Evolutionary conservation across 148 eudicot genomes (phyloP), one percentile per base, ranked within the genome.

Genomic region (Vaccinium darrowii): DNA sequence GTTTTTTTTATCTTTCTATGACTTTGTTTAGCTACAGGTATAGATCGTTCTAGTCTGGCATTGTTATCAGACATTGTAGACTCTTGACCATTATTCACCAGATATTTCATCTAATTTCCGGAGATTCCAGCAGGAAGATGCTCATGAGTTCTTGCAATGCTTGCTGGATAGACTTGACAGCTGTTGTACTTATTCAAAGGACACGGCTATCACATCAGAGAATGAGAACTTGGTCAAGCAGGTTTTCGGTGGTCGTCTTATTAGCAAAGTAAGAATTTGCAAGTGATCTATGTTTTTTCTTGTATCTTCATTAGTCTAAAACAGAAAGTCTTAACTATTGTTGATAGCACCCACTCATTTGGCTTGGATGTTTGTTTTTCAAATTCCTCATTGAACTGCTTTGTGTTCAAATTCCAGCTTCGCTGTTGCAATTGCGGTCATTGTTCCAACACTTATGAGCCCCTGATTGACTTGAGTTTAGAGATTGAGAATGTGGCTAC

Each of bases 51-150:
- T 75, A 47, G 49, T 53, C 13, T 43, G 13, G 52, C 14, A 39
- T 50, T 36, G 53, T 25, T 23, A 8, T 19, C 1, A 0, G 15
- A 12, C 15, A 71, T 53, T 90, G 91, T 77, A 69, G 81, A 83
- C 83, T 84, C 94, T 96, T 96, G 88, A 96, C 97, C 62, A 16
- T 47, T 69, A 82, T 82, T 30, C 79, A 30, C 52, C 83, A 96
- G 99, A 93, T 71, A 84, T 96, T 78, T 94, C 98, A 30, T 92
- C 94, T 12, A 73, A 51, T 84, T 96, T 96, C 47, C 92, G 73
- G 65, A 90, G 95, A 87, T 92, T 84, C 85, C 95, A 93, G 87
- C 99, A 96, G 88, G 99, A 96, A 86, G 99, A 96, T 93, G 99
- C 99, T 76, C 99, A 96, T 84, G 98, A 94, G 84, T 94, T 93